Base-by-base conservation (phyloP, 2,329 filamentous ascomycete genomes). In the Aspergillus caelatus region DNA sequence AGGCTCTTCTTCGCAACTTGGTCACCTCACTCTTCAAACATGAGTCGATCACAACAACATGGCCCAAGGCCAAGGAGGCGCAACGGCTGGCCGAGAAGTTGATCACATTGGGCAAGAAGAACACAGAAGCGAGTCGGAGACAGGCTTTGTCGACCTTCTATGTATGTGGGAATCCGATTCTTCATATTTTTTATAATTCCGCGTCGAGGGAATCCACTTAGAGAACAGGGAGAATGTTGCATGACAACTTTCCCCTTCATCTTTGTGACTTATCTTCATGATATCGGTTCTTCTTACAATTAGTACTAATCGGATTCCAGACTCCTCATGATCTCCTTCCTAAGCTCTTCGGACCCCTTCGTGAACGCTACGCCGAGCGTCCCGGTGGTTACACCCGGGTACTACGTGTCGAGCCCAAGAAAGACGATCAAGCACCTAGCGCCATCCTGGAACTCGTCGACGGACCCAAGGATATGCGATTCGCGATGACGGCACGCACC, bases 391-490 rank as follows among this genome's bases (percentile, higher is more conserved):
- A 98, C 84, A 99, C 95, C 21, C 92, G 95, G 50, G 92, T 99
- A 12, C 88, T 97, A 55, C 92, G 93, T 70, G 93, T 96, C 68
- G 94, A 98, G 80, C 91, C 95, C 62, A 87, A 91, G 72, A 93
- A 94, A 78, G 86, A 87, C 73, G 94, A 98, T 78, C 93, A 97
- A 81, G 94, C 92, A 10, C 87, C 89, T 67, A 94, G 91, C 39
- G 94, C 95, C 26, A 94, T 99, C 67, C 89, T 99, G 55, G 93
- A 98, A 80, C 87, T 99, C 36, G 94, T 99, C 65, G 95, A 99
- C 79, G 94, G 94, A 41, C 93, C 93, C 39, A 91, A 90, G 77
- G 95, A 99, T 79, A 92, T 97, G 83, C 91, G 94, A 39, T 97
- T 97, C 81, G 92, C 93, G 72, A 89, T 98, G 86, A 97, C 94